Percentiles rank a stretch among this genome's conserved stretches.
phyloP scores from a whole-genome alignment of 2,329 filamentous ascomycete species.

The Penicillium aurantiogriseum region DNA sequence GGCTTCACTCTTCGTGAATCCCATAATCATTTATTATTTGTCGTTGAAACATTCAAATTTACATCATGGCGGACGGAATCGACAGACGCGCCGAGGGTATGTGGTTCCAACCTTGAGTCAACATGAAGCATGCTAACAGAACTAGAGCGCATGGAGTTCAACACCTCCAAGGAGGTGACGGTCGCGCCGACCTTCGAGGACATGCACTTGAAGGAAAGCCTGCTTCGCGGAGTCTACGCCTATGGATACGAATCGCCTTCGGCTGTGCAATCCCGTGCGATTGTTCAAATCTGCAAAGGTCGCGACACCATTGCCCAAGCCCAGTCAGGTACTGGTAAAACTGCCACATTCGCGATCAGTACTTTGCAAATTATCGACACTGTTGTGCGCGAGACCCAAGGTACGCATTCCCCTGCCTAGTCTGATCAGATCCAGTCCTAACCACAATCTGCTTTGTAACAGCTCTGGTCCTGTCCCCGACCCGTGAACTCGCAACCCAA shows the following conservation, averaged over 20 bases:
- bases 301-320: conserved; percentile 98
- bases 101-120: conserved; percentile 10
- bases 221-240: conserved; percentile 94
- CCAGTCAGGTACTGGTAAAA: conserved; percentile 96
- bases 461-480: conserved; percentile 91
- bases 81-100: conserved; percentile 80
- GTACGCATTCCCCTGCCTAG: conserved; percentile 31
- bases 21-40: conserved; percentile 9
- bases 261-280: conserved; percentile 94
- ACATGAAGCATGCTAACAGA: conserved; percentile 26
- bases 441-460: conserved; percentile 8
- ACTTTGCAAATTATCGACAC: conserved; percentile 96
- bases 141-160: conserved; percentile 90
- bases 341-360: conserved; percentile 92
- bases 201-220: conserved; percentile 96
- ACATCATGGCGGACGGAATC: conserved; percentile 84
- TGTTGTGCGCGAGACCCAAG: conserved; percentile 83
- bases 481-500: conserved; percentile 94
- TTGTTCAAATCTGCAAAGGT: conserved; percentile 98
- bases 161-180: conserved; percentile 95
- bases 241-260: conserved; percentile 99
- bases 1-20: conserved; percentile 11
- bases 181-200: conserved; percentile 89
- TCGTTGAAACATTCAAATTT: conserved; percentile 8
- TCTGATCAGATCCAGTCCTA: not conserved